Evolutionary conservation across 2,329 filamentous ascomycete genomes (phyloP), one percentile per base, ranked within the genome.

Genomic region (Bipolaris cookei): DNA sequence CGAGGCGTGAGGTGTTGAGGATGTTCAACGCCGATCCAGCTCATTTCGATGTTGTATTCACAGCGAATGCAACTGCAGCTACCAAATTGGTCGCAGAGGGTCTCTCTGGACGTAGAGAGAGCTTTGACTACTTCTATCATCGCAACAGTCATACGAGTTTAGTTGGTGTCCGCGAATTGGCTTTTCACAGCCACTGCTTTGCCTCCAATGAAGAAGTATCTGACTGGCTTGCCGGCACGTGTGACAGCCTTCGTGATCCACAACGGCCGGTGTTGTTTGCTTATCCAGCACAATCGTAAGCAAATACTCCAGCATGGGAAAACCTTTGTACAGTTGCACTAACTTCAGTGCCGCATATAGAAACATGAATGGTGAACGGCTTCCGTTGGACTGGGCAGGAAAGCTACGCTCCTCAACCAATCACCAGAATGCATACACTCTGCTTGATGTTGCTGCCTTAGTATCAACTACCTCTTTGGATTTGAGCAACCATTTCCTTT

Each of bases 1-100:
- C 73, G 55, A 51, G 75, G 59, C 35, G 59, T 51, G 62, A 70
- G 61, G 67, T 78, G 1, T 79, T 98, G 14, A 80, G 81, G 2
- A 92, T 96, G 71, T 92, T 97, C 77, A 87, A 88, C 34, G 92
- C 92, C 1, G 86, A 91, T 60, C 90, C 92, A 4, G 83, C 86
- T 6, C 81, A 90, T 3, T 98, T 93, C 67, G 93, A 97, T 67
- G 76, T 97, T 1, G 85, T 97, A 1, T 98, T 97, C 71, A 91
- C 95, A n/a, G 87, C 92, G 20, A 98, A 98, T 75, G 90, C 94
- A 14, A 97, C 94, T 0, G 92, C 92, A 2, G 93, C 87, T 2
- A 88, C 96, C 67, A 98, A 97, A 75, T 79, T 97, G 3, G 90
- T 96, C 0, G 82, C 85, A 34, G 94, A 98, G 54, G 87, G 87